A percentile compares a stretch with the other conserved stretches of the same genome.
Evolutionary conservation across 2,329 filamentous ascomycete genomes (phyloP).

Genomic region (Stagonosporopsis vannaccii): DNA sequence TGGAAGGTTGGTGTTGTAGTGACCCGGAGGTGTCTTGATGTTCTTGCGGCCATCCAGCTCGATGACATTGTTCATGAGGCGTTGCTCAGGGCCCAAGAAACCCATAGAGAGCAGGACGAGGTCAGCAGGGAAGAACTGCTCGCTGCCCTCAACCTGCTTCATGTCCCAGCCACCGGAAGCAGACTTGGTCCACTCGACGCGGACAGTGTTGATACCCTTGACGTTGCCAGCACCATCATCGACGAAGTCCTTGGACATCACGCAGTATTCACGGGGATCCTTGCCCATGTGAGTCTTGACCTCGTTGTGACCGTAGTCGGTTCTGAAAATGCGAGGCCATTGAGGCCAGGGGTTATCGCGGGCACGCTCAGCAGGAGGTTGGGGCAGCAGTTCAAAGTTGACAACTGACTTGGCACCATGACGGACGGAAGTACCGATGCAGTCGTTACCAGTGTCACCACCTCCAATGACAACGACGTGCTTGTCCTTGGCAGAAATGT

Average conservation of each 20-base stretch:
- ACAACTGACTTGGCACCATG: conserved; percentile 95
- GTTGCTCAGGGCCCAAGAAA: conserved; percentile 92
- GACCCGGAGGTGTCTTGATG: conserved; percentile 88
- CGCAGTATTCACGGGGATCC: conserved; percentile 95
- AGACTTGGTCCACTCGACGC: conserved; percentile 95
- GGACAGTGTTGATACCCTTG: conserved; percentile 94
- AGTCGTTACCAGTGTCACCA: conserved; percentile 97
- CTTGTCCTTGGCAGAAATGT: conserved; percentile 95
- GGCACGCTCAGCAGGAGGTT: conserved; percentile 88
- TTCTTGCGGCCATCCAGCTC: conserved; percentile 95
- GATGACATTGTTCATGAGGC: conserved; percentile 83
- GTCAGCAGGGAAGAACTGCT: conserved; percentile 96
- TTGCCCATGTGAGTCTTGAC: conserved; percentile 96
- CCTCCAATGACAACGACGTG: conserved; percentile 96
- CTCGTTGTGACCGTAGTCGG: conserved; percentile 97
- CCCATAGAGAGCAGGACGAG: conserved; percentile 96
- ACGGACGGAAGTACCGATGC: conserved; percentile 94
- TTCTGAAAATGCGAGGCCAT: conserved; percentile 96
- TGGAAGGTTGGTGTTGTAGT: conserved; percentile 86
- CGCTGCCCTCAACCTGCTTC: conserved; percentile 93
- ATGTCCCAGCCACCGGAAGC: conserved; percentile 94
- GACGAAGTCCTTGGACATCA: conserved; percentile 97
- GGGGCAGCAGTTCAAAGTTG: conserved; percentile 95
- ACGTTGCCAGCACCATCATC: conserved; percentile 87
- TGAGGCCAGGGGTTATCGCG: conserved; percentile 97